A percentile compares a stretch with the other conserved stretches of the same genome.
These are phyloP conservation scores for Tylopilus felleus DNA, from an alignment of 768 basidiomycete species.

Conservation along the genomic window DNA sequence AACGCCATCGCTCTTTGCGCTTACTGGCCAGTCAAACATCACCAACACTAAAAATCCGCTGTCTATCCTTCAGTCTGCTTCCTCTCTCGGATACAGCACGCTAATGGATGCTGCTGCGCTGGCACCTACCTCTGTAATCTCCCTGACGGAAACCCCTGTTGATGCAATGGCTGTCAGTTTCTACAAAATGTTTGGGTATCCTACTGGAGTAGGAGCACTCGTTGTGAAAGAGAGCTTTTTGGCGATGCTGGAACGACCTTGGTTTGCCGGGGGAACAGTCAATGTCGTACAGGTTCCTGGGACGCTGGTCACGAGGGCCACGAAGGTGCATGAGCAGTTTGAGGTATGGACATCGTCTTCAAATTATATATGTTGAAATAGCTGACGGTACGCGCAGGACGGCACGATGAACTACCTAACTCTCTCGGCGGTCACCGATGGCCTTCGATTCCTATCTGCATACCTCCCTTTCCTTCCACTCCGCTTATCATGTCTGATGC, in stretches of 20 bases:
- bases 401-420: slow-evolving; percentile 82
- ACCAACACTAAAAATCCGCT: slow-evolving; percentile 71
- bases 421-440: slow-evolving; percentile 72
- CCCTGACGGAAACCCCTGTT: slow-evolving; percentile 60
- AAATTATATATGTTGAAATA: neutral
- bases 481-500: slow-evolving; percentile 66
- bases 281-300: slow-evolving; percentile 84
- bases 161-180: slow-evolving; percentile 84
- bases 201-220: slow-evolving; percentile 80
- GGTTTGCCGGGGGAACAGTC: slow-evolving; percentile 84
- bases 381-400: slow-evolving; percentile 46
- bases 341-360: slow-evolving; percentile 47
- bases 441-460: slow-evolving; percentile 70
- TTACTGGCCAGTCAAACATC: slow-evolving; percentile 82
- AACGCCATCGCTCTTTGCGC: slow-evolving; percentile 59
- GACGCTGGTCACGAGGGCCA: slow-evolving; percentile 55
- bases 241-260: slow-evolving; percentile 58
- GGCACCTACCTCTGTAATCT: slow-evolving; percentile 67
- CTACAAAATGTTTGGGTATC: slow-evolving; percentile 90
- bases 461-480: slow-evolving; percentile 79
- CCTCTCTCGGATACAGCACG: slow-evolving; percentile 66
- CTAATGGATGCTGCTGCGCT: slow-evolving; percentile 83
- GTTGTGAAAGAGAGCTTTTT: slow-evolving; percentile 71
- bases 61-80: slow-evolving; percentile 59
- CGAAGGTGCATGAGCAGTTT: slow-evolving; percentile 66